phyloP scores from a whole-genome alignment of 2,329 filamentous ascomycete genomes.

The Trichoderma sp. region DNA sequence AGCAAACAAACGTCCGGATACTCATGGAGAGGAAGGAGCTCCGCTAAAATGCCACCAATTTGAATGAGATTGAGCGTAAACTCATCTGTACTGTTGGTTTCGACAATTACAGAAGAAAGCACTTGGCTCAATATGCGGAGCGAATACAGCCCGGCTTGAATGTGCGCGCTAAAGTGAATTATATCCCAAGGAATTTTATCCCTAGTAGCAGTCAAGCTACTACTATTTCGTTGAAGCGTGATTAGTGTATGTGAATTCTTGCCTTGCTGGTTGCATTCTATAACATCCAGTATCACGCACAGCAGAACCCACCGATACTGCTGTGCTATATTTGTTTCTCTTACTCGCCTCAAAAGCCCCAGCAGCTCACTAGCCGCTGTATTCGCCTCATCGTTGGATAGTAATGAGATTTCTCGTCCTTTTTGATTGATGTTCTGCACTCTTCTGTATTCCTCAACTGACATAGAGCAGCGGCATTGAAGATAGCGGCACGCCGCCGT shows the following conservation, averaged over 20 bases:
- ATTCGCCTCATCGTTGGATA: constrained; percentile 21
- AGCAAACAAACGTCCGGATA: constrained; percentile 30
- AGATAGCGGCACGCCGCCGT: constrained; percentile 42
- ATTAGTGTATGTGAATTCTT: constrained; percentile 31
- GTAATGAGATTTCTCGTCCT: constrained; percentile 30
- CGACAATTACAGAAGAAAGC: constrained; percentile 26
- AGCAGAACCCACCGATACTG: constrained; percentile 31
- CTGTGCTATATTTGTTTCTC: background rate
- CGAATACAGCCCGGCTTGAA: constrained; percentile 63
- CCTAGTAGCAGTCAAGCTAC: background rate
- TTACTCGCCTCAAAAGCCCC: constrained; percentile 24
- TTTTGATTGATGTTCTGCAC: constrained; percentile 35
- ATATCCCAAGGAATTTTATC: constrained; percentile 51
- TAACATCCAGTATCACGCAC: constrained; percentile 33
- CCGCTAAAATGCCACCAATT: constrained; percentile 28
- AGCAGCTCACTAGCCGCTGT: constrained; percentile 27
- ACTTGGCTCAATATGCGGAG: constrained; percentile 51
- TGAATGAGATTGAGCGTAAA: constrained; percentile 6
- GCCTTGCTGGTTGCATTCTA: constrained; percentile 32
- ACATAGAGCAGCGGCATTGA: constrained; percentile 18
- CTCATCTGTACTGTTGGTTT: background rate
- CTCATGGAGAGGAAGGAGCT: constrained; percentile 30
- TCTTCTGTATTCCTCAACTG: constrained; percentile 41
- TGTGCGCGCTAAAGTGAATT: constrained; percentile 62
- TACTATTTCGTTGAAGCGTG: constrained; percentile 27